Evolutionary conservation across 805 yeast genomes (phyloP).

Genomic region (Hanseniaspora meyeri): DNA sequence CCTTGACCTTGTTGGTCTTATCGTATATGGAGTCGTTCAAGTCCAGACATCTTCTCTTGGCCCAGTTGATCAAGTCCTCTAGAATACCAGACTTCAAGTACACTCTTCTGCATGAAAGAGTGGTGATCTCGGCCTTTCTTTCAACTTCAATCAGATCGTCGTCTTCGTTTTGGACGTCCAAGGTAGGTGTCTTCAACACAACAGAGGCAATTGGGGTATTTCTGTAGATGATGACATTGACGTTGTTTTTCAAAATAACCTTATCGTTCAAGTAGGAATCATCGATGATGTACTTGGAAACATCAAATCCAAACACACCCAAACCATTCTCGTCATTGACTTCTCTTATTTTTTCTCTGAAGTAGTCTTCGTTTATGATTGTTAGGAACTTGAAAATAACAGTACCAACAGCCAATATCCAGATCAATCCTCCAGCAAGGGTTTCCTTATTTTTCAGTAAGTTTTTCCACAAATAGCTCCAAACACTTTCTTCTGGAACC

Average conservation of each 20-base stretch:
- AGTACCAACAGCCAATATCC: slow-evolving; percentile 29
- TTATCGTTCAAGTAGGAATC: slow-evolving; percentile 23
- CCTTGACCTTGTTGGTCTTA: slow-evolving; percentile 2
- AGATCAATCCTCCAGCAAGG: slow-evolving; percentile 29
- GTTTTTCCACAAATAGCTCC: slow-evolving; percentile 2
- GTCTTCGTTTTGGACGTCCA: slow-evolving; percentile 28
- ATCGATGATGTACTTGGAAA: slow-evolving; percentile 32
- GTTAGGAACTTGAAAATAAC: slow-evolving; percentile 32
- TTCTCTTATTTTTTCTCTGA: slow-evolving; percentile 32
- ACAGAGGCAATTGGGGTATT: slow-evolving; percentile 59
- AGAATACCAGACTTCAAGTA: slow-evolving; percentile 54
- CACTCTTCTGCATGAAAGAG: slow-evolving; percentile 54
- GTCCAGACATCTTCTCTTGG: slow-evolving; percentile 35
- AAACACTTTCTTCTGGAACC: not conserved
- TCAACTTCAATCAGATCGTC: slow-evolving; percentile 32
- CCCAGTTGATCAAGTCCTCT: slow-evolving; percentile 52
- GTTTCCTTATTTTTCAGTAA: slow-evolving; percentile 19
- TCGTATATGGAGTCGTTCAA: slow-evolving; percentile 14
- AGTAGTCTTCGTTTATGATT: slow-evolving; percentile 35
- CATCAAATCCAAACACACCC: slow-evolving; percentile 39
- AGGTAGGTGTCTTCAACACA: slow-evolving; percentile 23
- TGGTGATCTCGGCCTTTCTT: slow-evolving; percentile 42
- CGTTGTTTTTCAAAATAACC: slow-evolving; percentile 32
- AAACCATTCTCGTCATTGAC: slow-evolving; percentile 29
- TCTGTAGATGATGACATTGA: slow-evolving; percentile 50